Conservation (phyloP, 805 yeast species). For the Blastobotrys mokoenaii region DNA sequence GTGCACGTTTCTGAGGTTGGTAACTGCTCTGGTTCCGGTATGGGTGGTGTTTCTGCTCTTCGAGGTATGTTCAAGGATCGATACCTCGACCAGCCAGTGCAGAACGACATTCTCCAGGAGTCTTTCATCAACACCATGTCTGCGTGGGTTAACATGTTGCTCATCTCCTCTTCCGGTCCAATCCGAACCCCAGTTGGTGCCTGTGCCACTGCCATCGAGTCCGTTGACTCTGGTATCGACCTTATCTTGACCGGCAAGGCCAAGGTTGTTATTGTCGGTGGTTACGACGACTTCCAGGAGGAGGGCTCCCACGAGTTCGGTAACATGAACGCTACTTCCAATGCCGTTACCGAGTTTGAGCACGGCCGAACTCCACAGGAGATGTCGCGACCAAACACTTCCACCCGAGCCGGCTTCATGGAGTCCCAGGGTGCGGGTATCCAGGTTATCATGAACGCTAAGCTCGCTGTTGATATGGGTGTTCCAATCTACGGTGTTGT, state of each 20-base stretch:
- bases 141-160: slow-evolving; percentile 99
- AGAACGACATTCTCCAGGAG: slow-evolving; percentile 95
- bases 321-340: slow-evolving; percentile 97
- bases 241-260: slow-evolving; percentile 91
- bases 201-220: slow-evolving; percentile 98
- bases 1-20: slow-evolving; percentile 98
- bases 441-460: slow-evolving; percentile 93
- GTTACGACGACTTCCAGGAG: slow-evolving; percentile 98
- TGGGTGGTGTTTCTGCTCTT: slow-evolving; percentile 98
- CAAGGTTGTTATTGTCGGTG: slow-evolving; percentile 94
- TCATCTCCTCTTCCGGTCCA: slow-evolving; percentile 96
- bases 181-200: slow-evolving; percentile 99
- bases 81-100: slow-evolving; percentile 86
- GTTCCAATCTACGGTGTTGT: slow-evolving; percentile 96
- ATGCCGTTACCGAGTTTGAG: slow-evolving; percentile 76
- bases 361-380: slow-evolving; percentile 97
- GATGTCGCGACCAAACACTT: slow-evolving; percentile 98
- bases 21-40: slow-evolving; percentile 99
- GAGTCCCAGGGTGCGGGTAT: slow-evolving; percentile 99
- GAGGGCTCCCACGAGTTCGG: slow-evolving; percentile 98
- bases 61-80: slow-evolving; percentile 98
- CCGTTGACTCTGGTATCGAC: slow-evolving; percentile 93
- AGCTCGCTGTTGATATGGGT: slow-evolving; percentile 93
- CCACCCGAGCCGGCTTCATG: slow-evolving; percentile 96
- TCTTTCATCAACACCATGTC: slow-evolving; percentile 98